phyloP scores from a whole-genome alignment of 345 rosid species.

The Moricandia arvensis region DNA sequence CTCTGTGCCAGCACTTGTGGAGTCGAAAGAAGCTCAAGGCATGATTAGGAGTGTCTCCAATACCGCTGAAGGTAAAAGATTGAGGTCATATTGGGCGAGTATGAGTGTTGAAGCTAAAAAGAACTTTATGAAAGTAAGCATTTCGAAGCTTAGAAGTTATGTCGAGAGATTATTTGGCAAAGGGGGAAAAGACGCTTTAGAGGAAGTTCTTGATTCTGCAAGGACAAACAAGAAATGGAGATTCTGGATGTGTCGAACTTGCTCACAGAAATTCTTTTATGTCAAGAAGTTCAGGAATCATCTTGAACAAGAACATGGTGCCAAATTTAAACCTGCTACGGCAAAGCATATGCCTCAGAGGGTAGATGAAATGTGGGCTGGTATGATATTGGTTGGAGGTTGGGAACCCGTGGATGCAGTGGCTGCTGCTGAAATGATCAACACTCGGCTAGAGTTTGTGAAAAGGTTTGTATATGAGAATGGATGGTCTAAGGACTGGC shows the following conservation, averaged over 20 bases:
- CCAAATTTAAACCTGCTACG: constrained; percentile 8
- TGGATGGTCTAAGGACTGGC: constrained; percentile 36
- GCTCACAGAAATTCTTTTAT: constrained; percentile 1
- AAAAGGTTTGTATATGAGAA: constrained; percentile 11
- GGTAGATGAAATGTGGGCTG: constrained; percentile 17
- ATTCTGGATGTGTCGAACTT: constrained; percentile 28
- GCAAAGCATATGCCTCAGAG: background rate
- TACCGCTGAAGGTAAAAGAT: background rate
- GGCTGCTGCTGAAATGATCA: constrained; percentile 24
- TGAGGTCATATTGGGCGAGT: constrained; percentile 12
- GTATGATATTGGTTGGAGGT: background rate
- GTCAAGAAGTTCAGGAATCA: constrained; percentile 22
- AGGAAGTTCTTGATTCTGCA: constrained; percentile 15
- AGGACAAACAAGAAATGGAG: constrained; percentile 20
- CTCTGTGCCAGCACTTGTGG: background rate
- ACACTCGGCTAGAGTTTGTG: constrained; percentile 9
- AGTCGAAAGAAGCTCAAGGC: background rate
- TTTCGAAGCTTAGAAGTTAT: background rate
- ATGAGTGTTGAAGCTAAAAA: constrained; percentile 16
- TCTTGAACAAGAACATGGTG: constrained; percentile 22
- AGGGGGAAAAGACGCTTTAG: constrained; percentile 1
- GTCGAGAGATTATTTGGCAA: background rate
- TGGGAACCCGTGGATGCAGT: constrained; percentile 34
- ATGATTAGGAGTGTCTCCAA: background rate
- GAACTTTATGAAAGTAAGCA: constrained; percentile 22